Base-by-base conservation (phyloP, 257 asterid species). In the Apocynum venetum region DNA sequence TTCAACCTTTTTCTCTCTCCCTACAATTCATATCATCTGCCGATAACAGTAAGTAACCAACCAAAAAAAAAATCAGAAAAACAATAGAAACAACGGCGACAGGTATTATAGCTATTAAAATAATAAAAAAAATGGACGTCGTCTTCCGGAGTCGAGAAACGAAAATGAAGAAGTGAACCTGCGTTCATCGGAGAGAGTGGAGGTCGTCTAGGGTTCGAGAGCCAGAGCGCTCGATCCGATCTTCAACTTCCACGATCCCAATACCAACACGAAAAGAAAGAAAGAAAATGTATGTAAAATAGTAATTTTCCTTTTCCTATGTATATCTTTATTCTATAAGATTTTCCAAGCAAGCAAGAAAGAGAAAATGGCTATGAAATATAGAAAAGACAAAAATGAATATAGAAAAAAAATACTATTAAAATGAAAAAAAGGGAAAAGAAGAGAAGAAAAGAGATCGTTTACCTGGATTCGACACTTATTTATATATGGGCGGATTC, bases 201-300 rank as follows among this genome's bases (percentile, higher is more conserved):
- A 82, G 80, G 78, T 80, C 51, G 78, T 82, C 51, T 85, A 88
- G 85, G 90, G 91, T 85, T 89, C 74, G 83, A 89, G 83, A 81
- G 79, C 77, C 73, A 76, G 76, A 80, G 80, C 85, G 69, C 89
- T 77, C 82, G 95, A 88, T 91, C 91, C 86, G 88, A 87, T 89
- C 92, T 87, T 86, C 89, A 72, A 84, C 79, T 85, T 80, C 73
- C 78, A 77, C 84, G 84, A 89, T 85, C 93, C 93, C 86, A 78
- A 82, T 55, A 72, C 71, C 76, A 66, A 36, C 77, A 73, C 63
- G 43, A 76, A 79, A 52, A 68, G 61, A 55, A 56, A 56, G 31
- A 56, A 56, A 4, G 2, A 17, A 44, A 80, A 75, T 64, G 56
- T 35, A 40, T 47, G 61, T 48, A 66, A 41, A 67, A 67, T 40